A percentile compares a stretch with the other conserved stretches of the same genome.
Conservation (phyloP, 345 rosid genomes). For the Corchorus olitorius region DNA sequence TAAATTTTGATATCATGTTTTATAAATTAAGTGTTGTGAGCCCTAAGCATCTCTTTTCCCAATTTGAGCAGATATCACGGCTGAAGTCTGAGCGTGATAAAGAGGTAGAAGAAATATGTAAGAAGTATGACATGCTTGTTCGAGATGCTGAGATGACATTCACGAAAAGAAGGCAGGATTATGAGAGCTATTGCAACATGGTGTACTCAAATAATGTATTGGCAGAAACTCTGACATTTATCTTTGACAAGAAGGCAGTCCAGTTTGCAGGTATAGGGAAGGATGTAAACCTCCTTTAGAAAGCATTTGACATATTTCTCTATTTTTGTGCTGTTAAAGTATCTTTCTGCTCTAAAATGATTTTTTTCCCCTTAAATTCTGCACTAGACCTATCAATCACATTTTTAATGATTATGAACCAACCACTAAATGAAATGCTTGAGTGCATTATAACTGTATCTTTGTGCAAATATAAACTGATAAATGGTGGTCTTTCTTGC, state of each 20-base stretch:
- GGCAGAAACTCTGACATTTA: conserved; percentile 17
- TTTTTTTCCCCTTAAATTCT: neutral
- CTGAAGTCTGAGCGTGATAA: conserved; percentile 21
- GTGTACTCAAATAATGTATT: conserved; percentile 18
- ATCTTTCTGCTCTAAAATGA: neutral
- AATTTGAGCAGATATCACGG: conserved; percentile 19
- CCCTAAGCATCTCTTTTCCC: neutral
- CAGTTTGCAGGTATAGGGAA: neutral
- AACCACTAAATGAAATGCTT: no score
- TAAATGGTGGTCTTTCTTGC: neutral
- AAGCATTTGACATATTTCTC: neutral
- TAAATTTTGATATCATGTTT: neutral
- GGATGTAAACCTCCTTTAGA: neutral
- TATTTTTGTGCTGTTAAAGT: neutral
- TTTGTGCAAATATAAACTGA: neutral
- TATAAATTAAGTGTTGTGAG: neutral
- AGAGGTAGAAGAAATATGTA: conserved; percentile 24
- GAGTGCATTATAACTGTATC: neutral
- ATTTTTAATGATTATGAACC: no score
- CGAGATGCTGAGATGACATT: conserved; percentile 23
- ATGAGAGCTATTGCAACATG: neutral
- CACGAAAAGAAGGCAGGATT: conserved; percentile 9
- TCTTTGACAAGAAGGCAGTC: neutral
- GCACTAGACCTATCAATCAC: neutral
- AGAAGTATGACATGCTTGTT: conserved; percentile 22